These are phyloP conservation scores for Sclerotinia nivalis DNA, from an alignment of 2,329 filamentous ascomycete species.

Conservation along the genomic window DNA sequence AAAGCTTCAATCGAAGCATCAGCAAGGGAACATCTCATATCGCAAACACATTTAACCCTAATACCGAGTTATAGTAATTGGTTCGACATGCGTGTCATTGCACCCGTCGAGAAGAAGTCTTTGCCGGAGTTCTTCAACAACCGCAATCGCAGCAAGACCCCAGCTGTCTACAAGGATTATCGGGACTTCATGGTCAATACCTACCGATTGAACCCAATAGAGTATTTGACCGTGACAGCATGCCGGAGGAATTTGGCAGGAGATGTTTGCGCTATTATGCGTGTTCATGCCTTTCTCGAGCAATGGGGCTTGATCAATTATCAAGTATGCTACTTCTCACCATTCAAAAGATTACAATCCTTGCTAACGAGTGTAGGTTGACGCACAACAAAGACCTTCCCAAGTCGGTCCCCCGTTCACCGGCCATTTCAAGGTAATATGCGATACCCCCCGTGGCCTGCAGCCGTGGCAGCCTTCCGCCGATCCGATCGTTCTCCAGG, in stretches of 20 bases:
- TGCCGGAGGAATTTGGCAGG: constrained; percentile 93
- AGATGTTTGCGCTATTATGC: constrained; percentile 98
- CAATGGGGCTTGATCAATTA: constrained; percentile 99
- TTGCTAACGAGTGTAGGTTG: constrained; percentile 64
- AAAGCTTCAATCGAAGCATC: constrained; percentile 83
- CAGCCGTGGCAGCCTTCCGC: constrained; percentile 93
- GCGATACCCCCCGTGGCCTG: constrained; percentile 90
- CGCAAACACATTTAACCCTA: constrained; percentile 93
- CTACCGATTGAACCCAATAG: constrained; percentile 90
- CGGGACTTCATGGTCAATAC: constrained; percentile 99
- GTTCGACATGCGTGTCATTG: constrained; percentile 97
- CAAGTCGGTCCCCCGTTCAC: constrained; percentile 96
- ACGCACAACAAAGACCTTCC: constrained; percentile 91
- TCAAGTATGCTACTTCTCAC: constrained; percentile 61
- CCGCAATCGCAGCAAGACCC: constrained; percentile 96
- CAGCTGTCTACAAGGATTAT: constrained; percentile 97
- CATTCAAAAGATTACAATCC: neutral
- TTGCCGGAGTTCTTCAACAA: constrained; percentile 98
- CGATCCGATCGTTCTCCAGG: constrained; percentile 65
- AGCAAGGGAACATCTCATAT: constrained; percentile 86
- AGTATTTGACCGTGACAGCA: constrained; percentile 96
- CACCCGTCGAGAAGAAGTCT: constrained; percentile 89
- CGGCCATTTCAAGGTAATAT: constrained; percentile 93
- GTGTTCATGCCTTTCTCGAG: constrained; percentile 95
- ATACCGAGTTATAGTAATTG: constrained; percentile 96